Evolutionary conservation across 352 stramenopile species (phyloP), one percentile per base, ranked within the genome.

Genomic region (Globisporangium polare): DNA sequence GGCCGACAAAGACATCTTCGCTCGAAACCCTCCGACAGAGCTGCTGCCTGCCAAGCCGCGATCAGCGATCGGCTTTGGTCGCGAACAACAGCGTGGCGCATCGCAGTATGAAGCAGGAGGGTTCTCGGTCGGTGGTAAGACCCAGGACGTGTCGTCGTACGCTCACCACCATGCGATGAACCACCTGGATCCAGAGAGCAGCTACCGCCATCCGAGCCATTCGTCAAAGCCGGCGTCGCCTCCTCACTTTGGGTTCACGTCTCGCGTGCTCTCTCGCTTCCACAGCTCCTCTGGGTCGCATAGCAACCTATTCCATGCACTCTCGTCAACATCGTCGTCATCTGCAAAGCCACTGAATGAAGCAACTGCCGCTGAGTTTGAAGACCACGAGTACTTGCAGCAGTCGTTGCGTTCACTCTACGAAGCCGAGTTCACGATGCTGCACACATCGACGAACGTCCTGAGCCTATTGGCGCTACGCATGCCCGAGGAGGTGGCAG

Each of bases 231-330:
- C 52, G 17, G 41, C 61, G 31, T 65, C 69, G 12, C 75, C 67
- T 0, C 68, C 74, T 6, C 71, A 76, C 20, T 53, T 75, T 35
- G 63, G 75, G 6, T 92, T 94, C 58, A 90, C 82, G 2, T 89
- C 82, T n/a, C 77, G 84, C 18, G 74, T 94, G 24, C 58, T 92
- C 18, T 94, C 82, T n/a, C 78, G 78, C 20, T 80, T 94, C 17
- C 78, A 90, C 20, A 29, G 45, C 3, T 78, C 61, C 8, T 77
- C 71, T 13, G 74, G 66, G 9, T 84, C 82, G 0, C 73, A 86
- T 15, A 74, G 70, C 5, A 83, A 75, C 60, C 58, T 92, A 9
- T 90, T 91, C 43, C 69, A 86, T 33, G 76, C 71, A 17, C 50
- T 91, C 12, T 79, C 75, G 22, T 72, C 73, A 5, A 53, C 54